phyloP scores from a whole-genome alignment of 768 basidiomycete genomes.

The Mrakia gelida region DNA sequence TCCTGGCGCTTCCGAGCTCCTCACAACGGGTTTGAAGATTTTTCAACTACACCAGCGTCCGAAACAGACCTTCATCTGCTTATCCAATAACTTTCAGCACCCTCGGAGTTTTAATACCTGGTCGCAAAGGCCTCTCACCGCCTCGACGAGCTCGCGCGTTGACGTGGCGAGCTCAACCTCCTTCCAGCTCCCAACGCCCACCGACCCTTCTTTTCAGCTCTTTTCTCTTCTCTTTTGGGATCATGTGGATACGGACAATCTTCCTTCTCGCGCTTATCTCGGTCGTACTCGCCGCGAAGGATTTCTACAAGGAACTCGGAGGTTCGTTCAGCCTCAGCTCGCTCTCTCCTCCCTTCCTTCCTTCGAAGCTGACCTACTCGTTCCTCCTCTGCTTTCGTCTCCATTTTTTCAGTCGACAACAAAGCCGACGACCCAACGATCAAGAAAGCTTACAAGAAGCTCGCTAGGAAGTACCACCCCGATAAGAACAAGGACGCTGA shows the following conservation, averaged over 20 bases:
- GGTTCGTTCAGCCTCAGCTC: not conserved
- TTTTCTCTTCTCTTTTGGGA: not conserved
- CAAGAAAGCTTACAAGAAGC: conserved; percentile 81
- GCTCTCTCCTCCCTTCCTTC: not conserved
- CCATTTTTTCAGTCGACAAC: conserved; percentile 54
- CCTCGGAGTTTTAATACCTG: not conserved
- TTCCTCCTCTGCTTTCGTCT: not conserved
- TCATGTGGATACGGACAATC: not conserved
- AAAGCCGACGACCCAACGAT: conserved; percentile 85
- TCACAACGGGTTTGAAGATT: too few relatives aligned
- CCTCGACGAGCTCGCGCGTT: not conserved
- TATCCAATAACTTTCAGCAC: too few relatives aligned
- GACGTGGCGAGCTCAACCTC: not conserved
- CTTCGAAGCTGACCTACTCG: not conserved
- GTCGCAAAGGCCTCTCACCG: not conserved
- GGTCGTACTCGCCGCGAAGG: conserved; percentile 18
- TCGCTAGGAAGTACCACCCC: conserved; percentile 84
- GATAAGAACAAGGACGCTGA: conserved; percentile 84
- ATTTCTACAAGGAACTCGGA: conserved; percentile 34
- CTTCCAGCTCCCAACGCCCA: not conserved
- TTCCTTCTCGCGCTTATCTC: not conserved
- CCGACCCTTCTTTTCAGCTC: not conserved
- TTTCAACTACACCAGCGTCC: too few relatives aligned
- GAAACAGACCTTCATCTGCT: too few relatives aligned
- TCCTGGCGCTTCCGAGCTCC: too few relatives aligned